Conservation (phyloP, 352 stramenopile species). For the Pythium aquatile region DNA sequence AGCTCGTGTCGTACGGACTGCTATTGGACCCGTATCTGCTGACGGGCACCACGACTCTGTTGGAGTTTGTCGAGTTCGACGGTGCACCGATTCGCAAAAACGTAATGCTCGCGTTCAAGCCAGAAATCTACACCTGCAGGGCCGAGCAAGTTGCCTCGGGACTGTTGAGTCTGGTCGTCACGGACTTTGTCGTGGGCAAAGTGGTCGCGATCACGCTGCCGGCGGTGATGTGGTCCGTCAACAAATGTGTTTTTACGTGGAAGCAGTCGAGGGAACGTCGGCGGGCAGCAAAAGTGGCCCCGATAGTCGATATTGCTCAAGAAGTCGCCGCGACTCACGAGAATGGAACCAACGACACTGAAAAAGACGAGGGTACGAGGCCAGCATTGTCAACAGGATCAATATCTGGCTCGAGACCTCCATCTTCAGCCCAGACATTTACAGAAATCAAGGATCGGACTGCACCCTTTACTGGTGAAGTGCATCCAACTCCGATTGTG, state of each 20-base stretch:
- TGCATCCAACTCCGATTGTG: not conserved
- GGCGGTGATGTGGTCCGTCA: conserved; percentile 23
- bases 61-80: conserved; percentile 41
- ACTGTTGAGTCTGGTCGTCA: conserved; percentile 66
- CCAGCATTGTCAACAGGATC: not conserved
- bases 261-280: conserved; percentile 22
- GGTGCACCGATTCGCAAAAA: conserved; percentile 46
- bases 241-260: not conserved
- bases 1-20: conserved; percentile 71
- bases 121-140: conserved; percentile 43
- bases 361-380: not conserved
- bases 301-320: not conserved
- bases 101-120: conserved; percentile 69
- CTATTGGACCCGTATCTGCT: conserved; percentile 68
- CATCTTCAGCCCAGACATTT: not conserved
- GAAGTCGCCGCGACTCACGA: not conserved
- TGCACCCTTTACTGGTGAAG: not conserved
- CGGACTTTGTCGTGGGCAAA: conserved; percentile 76
- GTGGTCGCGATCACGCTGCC: conserved; percentile 36
- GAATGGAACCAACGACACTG: not conserved
- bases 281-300: not conserved
- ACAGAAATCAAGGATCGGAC: not conserved
- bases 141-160: conserved; percentile 65
- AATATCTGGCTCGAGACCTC: not conserved
- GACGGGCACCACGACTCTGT: conserved; percentile 36